Percentiles rank a stretch among this genome's conserved stretches.
Evolutionary conservation across 768 basidiomycete species (phyloP).

Genomic region (Lactifluus volemus): DNA sequence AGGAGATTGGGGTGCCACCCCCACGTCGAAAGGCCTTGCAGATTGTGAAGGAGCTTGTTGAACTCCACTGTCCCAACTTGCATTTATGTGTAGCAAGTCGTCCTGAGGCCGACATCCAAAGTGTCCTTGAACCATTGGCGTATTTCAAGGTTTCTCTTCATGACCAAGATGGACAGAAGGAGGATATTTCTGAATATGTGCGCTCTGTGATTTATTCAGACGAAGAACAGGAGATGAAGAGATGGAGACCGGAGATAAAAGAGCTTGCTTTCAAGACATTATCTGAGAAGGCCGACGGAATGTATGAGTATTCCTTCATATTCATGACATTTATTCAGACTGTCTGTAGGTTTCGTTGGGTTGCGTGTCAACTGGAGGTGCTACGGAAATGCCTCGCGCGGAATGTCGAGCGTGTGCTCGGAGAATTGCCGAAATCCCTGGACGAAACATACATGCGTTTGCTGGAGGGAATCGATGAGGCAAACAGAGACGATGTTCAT

Average conservation of each 20-base stretch:
- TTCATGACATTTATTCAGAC: background rate
- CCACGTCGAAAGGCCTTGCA: background rate
- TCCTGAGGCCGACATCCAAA: background rate
- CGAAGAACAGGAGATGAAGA: background rate
- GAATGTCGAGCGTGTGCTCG: background rate
- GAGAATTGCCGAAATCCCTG: background rate
- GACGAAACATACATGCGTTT: background rate
- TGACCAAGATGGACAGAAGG: background rate
- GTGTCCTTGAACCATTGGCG: background rate
- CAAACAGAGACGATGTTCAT: background rate
- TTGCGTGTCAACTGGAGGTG: background rate
- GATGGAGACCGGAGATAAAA: background rate
- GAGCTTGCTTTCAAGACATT: background rate
- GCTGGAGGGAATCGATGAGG: background rate
- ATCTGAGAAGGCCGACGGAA: background rate
- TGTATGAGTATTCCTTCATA: background rate
- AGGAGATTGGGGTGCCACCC: background rate
- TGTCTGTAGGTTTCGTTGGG: background rate
- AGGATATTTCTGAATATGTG: background rate
- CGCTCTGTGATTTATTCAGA: background rate
- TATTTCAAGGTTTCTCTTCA: background rate
- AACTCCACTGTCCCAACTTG: background rate
- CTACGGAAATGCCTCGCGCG: background rate
- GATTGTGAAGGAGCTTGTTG: background rate
- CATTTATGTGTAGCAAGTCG: background rate